Evolutionary conservation across 2,329 filamentous ascomycete species (phyloP).

Genomic region (Penicillium sp.): DNA sequence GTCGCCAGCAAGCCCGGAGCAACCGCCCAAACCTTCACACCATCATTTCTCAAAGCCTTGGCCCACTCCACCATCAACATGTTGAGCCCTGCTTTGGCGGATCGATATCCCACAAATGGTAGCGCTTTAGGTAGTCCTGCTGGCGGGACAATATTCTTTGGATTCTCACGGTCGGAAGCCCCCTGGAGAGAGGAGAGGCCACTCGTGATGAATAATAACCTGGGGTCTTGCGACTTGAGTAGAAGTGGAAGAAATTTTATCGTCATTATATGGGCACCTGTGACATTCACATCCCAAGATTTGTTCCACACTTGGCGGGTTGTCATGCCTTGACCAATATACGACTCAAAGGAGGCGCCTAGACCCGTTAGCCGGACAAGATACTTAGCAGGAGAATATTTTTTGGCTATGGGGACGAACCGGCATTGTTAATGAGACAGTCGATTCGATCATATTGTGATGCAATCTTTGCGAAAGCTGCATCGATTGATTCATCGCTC

Average conservation of each 20-base stretch:
- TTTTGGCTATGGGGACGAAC: slow-evolving; percentile 1
- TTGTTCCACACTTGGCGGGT: slow-evolving; percentile 32
- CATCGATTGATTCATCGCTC: slow-evolving; percentile 13
- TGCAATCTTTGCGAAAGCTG: slow-evolving; percentile 7
- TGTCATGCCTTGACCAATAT: slow-evolving; percentile 6
- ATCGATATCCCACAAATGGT: slow-evolving; percentile 20
- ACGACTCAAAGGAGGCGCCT: slow-evolving; percentile 14
- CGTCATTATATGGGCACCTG: slow-evolving; percentile 49
- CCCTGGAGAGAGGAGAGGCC: slow-evolving; percentile 12
- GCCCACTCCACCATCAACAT: slow-evolving; percentile 53
- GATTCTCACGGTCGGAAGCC: slow-evolving; percentile 10
- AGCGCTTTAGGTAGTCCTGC: slow-evolving; percentile 18
- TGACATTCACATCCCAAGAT: slow-evolving; percentile 53
- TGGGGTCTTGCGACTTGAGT: slow-evolving; percentile 46
- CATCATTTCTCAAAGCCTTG: slow-evolving; percentile 41
- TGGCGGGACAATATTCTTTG: slow-evolving; percentile 8
- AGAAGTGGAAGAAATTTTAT: slow-evolving; percentile 54
- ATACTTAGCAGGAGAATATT: too few species aligned
- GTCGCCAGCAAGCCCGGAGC: slow-evolving; percentile 51
- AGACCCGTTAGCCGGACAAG: neutral
- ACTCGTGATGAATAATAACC: slow-evolving; percentile 34
- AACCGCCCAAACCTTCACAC: slow-evolving; percentile 51
- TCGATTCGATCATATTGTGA: slow-evolving; percentile 2
- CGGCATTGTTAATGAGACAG: slow-evolving; percentile 13
- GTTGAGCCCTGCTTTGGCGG: slow-evolving; percentile 48